phyloP scores from a whole-genome alignment of 176 grass and related monocot genomes.

The Aegilops tauschii region DNA sequence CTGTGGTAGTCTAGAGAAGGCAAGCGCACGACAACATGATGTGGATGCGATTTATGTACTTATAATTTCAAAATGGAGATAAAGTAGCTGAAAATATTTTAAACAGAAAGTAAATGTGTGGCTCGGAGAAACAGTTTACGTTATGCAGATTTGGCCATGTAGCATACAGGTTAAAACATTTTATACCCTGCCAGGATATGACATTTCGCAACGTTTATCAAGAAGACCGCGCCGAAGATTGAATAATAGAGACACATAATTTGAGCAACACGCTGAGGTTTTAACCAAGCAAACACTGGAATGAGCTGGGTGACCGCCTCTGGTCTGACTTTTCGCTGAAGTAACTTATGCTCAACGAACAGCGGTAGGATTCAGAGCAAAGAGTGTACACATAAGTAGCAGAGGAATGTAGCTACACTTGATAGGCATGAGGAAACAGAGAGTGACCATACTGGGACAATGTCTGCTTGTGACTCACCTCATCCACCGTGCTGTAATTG shows the following conservation, averaged over 20 bases:
- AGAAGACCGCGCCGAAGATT: neutral
- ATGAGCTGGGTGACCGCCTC: neutral
- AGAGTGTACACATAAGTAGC: neutral
- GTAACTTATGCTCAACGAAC: neutral
- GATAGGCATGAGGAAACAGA: neutral
- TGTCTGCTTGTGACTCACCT: slow-evolving; percentile 43
- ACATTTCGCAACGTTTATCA: neutral
- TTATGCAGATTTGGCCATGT: neutral
- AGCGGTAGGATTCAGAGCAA: neutral
- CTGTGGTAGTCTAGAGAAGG: neutral
- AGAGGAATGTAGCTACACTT: neutral
- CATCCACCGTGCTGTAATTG: slow-evolving; percentile 77
- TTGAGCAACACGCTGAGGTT: neutral
- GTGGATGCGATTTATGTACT: neutral
- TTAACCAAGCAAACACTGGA: neutral
- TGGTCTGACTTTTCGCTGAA: neutral
- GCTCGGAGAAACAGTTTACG: neutral
- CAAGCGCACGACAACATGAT: neutral
- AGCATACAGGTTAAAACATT: neutral
- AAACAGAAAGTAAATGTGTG: neutral
- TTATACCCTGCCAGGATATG: neutral
- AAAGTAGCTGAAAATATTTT: neutral
- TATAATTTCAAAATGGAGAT: neutral
- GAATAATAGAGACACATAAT: neutral
- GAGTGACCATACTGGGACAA: neutral